These are phyloP conservation scores for Linnemannia schmuckeri DNA, from an alignment of 192 early-diverging fungal species.

Conservation along the genomic window DNA sequence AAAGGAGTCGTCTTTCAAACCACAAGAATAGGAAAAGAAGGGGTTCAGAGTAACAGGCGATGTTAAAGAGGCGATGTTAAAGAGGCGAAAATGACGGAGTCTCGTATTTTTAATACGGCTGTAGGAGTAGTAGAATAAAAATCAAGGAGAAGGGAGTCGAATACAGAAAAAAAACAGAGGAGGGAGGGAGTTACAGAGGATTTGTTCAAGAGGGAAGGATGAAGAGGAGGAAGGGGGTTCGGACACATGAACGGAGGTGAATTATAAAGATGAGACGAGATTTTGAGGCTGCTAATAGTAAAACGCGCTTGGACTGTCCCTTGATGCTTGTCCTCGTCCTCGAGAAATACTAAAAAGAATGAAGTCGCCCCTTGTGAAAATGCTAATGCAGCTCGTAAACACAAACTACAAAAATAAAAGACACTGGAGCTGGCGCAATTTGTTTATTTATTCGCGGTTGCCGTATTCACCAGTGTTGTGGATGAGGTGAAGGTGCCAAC, in stretches of 20 bases:
- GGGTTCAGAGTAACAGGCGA: background rate
- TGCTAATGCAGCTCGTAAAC: background rate
- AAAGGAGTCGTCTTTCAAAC: too few relatives aligned
- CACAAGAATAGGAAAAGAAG: background rate
- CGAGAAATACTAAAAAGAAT: too few relatives aligned
- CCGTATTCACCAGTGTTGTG: too few relatives aligned
- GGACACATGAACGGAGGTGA: background rate
- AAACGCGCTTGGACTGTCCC: background rate
- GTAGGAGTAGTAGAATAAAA: background rate
- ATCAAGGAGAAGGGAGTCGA: background rate
- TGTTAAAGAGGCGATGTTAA: background rate
- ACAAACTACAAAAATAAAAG: too few relatives aligned
- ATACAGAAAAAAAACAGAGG: too few relatives aligned
- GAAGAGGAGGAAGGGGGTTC: background rate
- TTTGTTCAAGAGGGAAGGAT: too few relatives aligned
- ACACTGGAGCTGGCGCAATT: too few relatives aligned
- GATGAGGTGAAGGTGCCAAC: too few relatives aligned
- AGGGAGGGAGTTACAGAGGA: too few relatives aligned
- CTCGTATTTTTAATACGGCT: background rate
- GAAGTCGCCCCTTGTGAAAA: background rate
- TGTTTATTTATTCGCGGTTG: too few relatives aligned
- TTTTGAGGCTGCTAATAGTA: background rate
- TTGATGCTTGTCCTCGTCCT: too few relatives aligned
- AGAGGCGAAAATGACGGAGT: background rate
- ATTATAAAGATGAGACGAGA: background rate